These are phyloP conservation scores for Saccharomyces mikatae DNA, from an alignment of 805 yeast species.

Conservation along the genomic window DNA sequence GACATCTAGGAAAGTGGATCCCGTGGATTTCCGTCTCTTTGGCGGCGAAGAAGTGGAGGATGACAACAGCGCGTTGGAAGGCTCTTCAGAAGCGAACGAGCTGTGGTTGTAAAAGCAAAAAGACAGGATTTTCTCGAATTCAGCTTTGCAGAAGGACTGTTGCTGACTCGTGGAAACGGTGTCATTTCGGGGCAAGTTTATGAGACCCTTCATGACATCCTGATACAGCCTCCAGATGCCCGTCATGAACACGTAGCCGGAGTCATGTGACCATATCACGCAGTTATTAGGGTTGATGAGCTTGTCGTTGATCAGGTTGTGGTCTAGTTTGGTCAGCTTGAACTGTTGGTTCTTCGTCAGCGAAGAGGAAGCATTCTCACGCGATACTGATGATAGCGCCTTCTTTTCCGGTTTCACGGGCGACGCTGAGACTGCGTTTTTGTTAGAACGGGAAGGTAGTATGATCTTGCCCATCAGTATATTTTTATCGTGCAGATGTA, in stretches of 20 bases:
- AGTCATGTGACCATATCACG: constrained; percentile 78
- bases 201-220: constrained; percentile 28
- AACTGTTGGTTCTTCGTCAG: constrained; percentile 29
- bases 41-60: not conserved
- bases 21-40: not conserved
- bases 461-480: constrained; percentile 1
- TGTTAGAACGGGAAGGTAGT: not conserved
- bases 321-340: constrained; percentile 22
- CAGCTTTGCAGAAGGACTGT: constrained; percentile 11
- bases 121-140: constrained; percentile 14
- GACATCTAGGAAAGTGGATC: not conserved
- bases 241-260: constrained; percentile 81
- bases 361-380: constrained; percentile 5
- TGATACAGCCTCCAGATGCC: constrained; percentile 68
- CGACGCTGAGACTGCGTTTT: not conserved
- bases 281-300: constrained; percentile 43
- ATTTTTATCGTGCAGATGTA: not conserved
- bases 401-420: not conserved
- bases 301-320: constrained; percentile 10
- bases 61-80: not conserved
- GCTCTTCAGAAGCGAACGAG: not conserved
- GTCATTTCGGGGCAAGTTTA: constrained; percentile 8
- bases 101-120: constrained; percentile 13
- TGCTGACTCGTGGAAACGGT: not conserved
- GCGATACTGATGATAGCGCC: not conserved